phyloP scores from a whole-genome alignment of 306 rosid species.

The Begonia fuchsioides region DNA sequence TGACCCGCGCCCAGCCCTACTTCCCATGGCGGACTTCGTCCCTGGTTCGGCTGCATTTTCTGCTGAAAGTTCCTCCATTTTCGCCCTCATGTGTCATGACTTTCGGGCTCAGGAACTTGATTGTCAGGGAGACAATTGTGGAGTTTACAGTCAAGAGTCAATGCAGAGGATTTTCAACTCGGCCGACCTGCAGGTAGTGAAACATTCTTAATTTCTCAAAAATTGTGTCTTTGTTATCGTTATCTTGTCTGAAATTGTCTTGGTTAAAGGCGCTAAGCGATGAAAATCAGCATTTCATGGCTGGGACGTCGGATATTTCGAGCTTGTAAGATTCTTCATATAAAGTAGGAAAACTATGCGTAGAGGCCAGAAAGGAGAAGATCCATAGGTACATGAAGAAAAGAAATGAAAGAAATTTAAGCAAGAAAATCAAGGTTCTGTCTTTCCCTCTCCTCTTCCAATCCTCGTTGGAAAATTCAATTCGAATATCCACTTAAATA shows the following conservation, averaged over 20 bases:
- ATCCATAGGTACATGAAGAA: conserved; percentile 88
- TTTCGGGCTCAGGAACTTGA: conserved; percentile 59
- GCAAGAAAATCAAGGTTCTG: conserved; percentile 82
- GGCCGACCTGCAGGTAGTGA: conserved; percentile 60
- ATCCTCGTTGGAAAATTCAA: no score
- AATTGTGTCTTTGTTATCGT: no score
- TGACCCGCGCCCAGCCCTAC: no score
- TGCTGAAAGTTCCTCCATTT: conserved; percentile 36
- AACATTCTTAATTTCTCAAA: no score
- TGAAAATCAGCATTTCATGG: conserved; percentile 48
- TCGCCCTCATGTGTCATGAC: conserved; percentile 46
- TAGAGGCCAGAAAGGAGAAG: conserved; percentile 81
- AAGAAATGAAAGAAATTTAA: conserved; percentile 76
- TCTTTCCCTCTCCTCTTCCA: not conserved
- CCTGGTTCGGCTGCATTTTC: conserved; percentile 34
- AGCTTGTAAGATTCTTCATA: conserved; percentile 52
- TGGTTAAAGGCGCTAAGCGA: conserved; percentile 30
- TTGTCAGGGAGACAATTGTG: conserved; percentile 55
- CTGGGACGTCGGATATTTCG: conserved; percentile 53
- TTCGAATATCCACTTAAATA: no score
- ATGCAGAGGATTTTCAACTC: conserved; percentile 41
- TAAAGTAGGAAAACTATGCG: conserved; percentile 79
- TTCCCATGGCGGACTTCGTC: conserved; percentile 44
- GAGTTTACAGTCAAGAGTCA: conserved; percentile 43
- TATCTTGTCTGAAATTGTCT: not conserved